These are phyloP conservation scores for Starmerella lactis-condensi DNA, from an alignment of 805 yeast species.

Conservation along the genomic window DNA sequence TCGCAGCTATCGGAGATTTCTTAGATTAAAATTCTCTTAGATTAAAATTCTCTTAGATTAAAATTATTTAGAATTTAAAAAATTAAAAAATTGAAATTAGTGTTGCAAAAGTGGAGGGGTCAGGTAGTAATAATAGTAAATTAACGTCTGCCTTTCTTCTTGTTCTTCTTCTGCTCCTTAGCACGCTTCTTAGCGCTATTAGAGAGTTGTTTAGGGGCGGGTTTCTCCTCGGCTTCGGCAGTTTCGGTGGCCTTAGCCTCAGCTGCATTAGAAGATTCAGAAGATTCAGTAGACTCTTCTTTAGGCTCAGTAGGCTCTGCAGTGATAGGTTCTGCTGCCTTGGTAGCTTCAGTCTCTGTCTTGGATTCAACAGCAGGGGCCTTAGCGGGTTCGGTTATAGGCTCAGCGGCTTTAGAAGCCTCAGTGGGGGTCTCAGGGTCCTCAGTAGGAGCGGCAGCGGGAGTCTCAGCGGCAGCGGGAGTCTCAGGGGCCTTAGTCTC, in stretches of 20 bases:
- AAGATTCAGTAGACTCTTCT: background rate
- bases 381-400: background rate
- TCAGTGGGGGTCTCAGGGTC: background rate
- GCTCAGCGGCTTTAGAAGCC: background rate
- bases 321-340: too few relatives aligned
- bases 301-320: background rate
- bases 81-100: too few relatives aligned
- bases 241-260: background rate
- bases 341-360: too few relatives aligned
- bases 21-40: too few relatives aligned
- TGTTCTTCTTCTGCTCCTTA: background rate
- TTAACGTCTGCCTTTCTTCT: too few relatives aligned
- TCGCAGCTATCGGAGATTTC: too few relatives aligned
- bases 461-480: slow-evolving; percentile 1
- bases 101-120: too few relatives aligned
- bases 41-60: too few relatives aligned
- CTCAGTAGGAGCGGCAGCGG: background rate
- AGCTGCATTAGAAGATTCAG: background rate
- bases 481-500: slow-evolving; percentile 1
- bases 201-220: background rate
- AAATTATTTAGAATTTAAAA: too few relatives aligned
- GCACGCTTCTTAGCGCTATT: background rate
- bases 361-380: background rate
- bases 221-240: background rate
- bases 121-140: too few relatives aligned